Evolutionary conservation across 495 filamentous ascomycete genomes (phyloP).

Genomic region (Aspergillus sparsus): DNA sequence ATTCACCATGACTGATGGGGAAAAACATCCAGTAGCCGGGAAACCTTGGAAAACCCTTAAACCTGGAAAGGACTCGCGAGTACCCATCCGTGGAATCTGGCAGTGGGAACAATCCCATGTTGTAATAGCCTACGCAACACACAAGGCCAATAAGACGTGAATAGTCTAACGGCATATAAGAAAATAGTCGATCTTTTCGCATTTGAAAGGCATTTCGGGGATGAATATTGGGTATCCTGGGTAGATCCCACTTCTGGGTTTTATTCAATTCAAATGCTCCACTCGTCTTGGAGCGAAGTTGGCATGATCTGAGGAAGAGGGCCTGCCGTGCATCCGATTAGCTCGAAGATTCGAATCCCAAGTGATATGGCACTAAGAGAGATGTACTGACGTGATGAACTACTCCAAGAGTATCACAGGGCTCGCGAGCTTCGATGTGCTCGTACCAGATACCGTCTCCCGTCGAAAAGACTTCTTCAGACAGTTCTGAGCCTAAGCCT

Average conservation of each 20-base stretch:
- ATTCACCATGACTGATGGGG: background rate
- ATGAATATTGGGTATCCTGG: background rate
- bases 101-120: background rate
- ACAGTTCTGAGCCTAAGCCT: background rate
- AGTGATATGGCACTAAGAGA: background rate
- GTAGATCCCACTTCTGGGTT: background rate
- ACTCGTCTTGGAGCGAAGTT: background rate
- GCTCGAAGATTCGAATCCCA: background rate
- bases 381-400: background rate
- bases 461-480: background rate
- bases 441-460: background rate
- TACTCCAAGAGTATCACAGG: background rate
- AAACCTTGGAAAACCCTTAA: background rate
- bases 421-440: background rate
- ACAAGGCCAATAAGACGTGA: background rate
- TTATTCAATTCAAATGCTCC: background rate
- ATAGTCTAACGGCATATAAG: constrained; percentile 3
- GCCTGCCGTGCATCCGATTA: background rate
- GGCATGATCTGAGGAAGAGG: background rate
- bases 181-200: background rate
- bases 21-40: background rate
- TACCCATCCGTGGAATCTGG: background rate
- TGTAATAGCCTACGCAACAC: background rate
- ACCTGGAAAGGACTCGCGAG: background rate
- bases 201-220: background rate